Evolutionary conservation across 768 basidiomycete genomes (phyloP), one percentile per base, ranked within the genome.

Genomic region (Lyophyllum semitale): DNA sequence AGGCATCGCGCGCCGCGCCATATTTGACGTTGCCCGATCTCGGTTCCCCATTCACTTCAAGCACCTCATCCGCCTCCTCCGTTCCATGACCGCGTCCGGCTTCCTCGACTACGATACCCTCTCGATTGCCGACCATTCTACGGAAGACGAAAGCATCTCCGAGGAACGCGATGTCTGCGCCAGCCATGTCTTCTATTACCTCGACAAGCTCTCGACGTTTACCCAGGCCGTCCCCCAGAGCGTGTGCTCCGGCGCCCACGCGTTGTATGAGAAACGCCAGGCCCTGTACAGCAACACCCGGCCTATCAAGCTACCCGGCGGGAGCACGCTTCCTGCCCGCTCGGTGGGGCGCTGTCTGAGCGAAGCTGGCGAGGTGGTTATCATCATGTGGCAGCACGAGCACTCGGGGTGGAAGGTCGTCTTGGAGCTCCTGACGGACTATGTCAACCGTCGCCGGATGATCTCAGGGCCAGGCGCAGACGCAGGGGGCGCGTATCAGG

Each of bases 361-460:
- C 58, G 90, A 92, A 49, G 81, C 81, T 4, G 84, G 82, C 1
- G 89, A 91, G 22, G 75, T 83, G 17, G 71, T 88, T 20, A 86
- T 89, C 5, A 80, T 95, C 0, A 78, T 81, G 18, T 97, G 95
- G 95, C 79, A 87, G 58, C 86, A 89, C 59, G 77, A 84, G 42
- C 86, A 93, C 64, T 91, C 89, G 7, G 93, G 91, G 2, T 97
- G 95, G 95, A 88, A 83, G 59, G 68, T 96, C 13, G 71, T 96
- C 6, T 68, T 93, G n/a, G 93, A 94, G 61, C 73, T 95, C 8
- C 74, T 96, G 49, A 83, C 84, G 4, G 87, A 89, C 64, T 92
- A 88, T 64, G 84, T 88, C 52, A 85, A 83, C 54, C 80, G 82
- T 27, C 72, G 78, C 54, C 78, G 83, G 9, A 68, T 77, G 63